phyloP scores from a whole-genome alignment of 306 rosid species.

The Trifolium subterraneum region DNA sequence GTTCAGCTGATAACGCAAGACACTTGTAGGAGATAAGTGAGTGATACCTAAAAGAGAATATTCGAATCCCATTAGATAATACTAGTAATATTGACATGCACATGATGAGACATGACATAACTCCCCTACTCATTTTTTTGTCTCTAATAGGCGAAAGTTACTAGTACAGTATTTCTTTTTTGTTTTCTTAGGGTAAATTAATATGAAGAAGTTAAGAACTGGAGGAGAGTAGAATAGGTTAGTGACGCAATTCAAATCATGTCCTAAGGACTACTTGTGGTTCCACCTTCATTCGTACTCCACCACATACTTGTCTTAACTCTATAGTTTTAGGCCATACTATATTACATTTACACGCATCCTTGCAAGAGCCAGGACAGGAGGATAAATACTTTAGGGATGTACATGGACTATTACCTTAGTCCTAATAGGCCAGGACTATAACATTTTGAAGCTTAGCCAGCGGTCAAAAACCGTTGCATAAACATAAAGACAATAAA shows the following conservation, averaged over 20 bases:
- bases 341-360: no score
- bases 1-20: background rate
- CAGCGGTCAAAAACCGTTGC: no score
- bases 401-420: no score
- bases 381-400: no score
- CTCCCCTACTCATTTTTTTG: background rate
- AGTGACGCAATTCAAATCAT: background rate
- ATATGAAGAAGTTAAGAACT: background rate
- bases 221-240: no score
- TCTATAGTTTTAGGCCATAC: no score
- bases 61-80: background rate
- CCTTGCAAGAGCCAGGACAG: no score
- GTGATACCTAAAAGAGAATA: background rate
- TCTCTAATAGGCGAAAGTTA: constrained; percentile 7
- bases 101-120: background rate
- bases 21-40: background rate
- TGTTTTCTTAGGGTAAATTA: background rate
- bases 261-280: background rate
- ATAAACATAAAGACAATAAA: no score
- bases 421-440: no score
- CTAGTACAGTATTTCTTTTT: background rate
- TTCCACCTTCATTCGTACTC: background rate
- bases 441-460: no score
- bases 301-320: background rate
- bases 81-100: background rate